Evolutionary conservation across 2,329 filamentous ascomycete genomes (phyloP).

Genomic region (Aspergillus jensenii): DNA sequence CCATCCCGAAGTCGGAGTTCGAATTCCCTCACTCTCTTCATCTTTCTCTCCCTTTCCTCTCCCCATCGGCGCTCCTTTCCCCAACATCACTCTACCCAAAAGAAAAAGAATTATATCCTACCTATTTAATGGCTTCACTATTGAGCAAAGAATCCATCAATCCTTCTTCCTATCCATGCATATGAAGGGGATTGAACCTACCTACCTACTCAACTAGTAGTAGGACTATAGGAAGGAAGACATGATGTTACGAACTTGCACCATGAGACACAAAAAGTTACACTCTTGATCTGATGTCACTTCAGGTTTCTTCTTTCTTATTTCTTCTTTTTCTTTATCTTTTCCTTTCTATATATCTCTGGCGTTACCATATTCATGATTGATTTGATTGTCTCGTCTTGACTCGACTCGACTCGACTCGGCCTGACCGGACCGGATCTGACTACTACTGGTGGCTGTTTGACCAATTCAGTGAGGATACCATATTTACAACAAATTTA

Average conservation of each 20-base stretch:
- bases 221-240: neutral
- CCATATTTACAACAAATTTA: neutral
- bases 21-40: neutral
- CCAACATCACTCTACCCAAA: neutral
- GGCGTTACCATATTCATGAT: neutral
- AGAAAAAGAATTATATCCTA: neutral
- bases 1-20: neutral
- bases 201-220: neutral
- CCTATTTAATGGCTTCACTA: constrained; percentile 7
- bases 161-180: neutral
- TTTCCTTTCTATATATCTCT: neutral
- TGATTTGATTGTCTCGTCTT: neutral
- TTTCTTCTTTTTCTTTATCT: neutral
- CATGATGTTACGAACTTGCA: constrained; percentile 10
- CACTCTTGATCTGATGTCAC: neutral
- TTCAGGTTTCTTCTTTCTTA: neutral
- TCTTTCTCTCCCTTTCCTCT: neutral
- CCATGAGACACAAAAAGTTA: constrained; percentile 7
- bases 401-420: neutral
- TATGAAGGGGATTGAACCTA: neutral
- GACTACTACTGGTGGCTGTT: neutral
- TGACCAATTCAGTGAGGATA: neutral
- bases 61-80: neutral
- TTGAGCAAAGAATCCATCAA: neutral
- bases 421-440: neutral